A percentile compares a stretch with the other conserved stretches of the same genome.
Evolutionary conservation across 2,329 filamentous ascomycete species (phyloP).

Genomic region (Stagonosporopsis cucurbitacearum): DNA sequence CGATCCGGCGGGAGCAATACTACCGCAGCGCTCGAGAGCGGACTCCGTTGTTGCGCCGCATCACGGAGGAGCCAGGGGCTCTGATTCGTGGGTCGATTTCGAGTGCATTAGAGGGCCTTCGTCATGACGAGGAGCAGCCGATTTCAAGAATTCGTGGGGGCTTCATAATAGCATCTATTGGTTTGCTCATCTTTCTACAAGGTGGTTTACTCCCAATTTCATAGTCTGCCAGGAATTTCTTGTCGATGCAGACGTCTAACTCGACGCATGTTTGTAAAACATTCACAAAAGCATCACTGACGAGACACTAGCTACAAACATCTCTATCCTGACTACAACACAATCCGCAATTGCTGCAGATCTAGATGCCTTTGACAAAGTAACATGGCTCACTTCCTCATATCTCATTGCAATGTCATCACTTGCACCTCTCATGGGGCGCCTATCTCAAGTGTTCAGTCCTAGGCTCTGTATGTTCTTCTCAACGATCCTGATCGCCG

Average conservation of each 20-base stretch:
- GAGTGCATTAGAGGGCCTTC: slow-evolving; percentile 26
- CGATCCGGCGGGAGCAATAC: slow-evolving; percentile 13
- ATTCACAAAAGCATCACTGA: slow-evolving; percentile 22
- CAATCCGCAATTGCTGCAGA: slow-evolving; percentile 79
- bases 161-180: slow-evolving; percentile 61
- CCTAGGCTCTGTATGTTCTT: slow-evolving; percentile 69
- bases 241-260: neutral
- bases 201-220: slow-evolving; percentile 45
- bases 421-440: slow-evolving; percentile 72
- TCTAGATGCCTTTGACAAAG: slow-evolving; percentile 73
- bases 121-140: slow-evolving; percentile 25
- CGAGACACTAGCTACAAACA: slow-evolving; percentile 64
- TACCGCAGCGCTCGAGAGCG: slow-evolving; percentile 18
- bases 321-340: slow-evolving; percentile 81
- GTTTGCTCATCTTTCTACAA: slow-evolving; percentile 66
- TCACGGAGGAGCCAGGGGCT: slow-evolving; percentile 35
- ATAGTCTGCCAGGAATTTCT: neutral
- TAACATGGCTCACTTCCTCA: slow-evolving; percentile 81
- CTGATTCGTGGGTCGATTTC: slow-evolving; percentile 36
- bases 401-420: slow-evolving; percentile 66
- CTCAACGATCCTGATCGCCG: slow-evolving; percentile 64
- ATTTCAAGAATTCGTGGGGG: slow-evolving; percentile 39
- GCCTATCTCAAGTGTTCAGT: slow-evolving; percentile 76
- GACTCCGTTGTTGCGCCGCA: slow-evolving; percentile 14
- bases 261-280: neutral